A percentile compares a stretch with the other conserved stretches of the same genome.
Conservation (phyloP, 495 filamentous ascomycete species). For the Sordaria brevicollis region DNA sequence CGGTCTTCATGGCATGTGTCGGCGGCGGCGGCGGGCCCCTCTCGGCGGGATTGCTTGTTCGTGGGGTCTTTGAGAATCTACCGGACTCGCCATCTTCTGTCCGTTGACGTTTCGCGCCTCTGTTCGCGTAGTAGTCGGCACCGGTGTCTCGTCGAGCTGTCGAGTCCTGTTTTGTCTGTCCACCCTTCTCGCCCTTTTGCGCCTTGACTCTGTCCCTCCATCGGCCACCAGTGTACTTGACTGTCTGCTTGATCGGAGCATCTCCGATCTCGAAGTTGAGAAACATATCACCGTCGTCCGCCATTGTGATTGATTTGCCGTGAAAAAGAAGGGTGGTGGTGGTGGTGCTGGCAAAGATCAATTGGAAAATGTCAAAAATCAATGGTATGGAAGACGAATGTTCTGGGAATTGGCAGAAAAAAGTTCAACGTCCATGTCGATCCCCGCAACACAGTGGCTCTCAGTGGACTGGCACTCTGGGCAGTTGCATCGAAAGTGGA, state of each 20-base stretch:
- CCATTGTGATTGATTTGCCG: constrained; percentile 45
- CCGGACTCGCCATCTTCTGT: constrained; percentile 17
- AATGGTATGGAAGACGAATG: not conserved
- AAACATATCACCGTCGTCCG: constrained; percentile 79
- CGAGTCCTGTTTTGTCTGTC: constrained; percentile 2
- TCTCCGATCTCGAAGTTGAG: constrained; percentile 79
- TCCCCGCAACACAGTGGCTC: not conserved
- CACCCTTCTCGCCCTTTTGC: constrained; percentile 53
- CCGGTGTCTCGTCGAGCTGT: constrained; percentile 5
- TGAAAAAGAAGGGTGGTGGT: not conserved
- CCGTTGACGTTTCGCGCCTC: constrained; percentile 32
- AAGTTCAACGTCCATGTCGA: constrained; percentile 6
- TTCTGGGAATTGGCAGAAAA: constrained; percentile 13
- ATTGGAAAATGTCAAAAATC: not conserved
- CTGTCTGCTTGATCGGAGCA: constrained; percentile 44
- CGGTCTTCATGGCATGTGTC: constrained; percentile 24
- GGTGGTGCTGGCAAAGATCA: not conserved
- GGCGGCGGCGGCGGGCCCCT: constrained; percentile 7
- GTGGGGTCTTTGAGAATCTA: constrained; percentile 9
- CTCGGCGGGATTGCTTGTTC: constrained; percentile 10
- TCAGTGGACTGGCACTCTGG: not conserved
- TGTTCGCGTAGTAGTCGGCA: constrained; percentile 15
- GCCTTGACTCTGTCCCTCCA: constrained; percentile 84
- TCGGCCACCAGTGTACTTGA: constrained; percentile 73
- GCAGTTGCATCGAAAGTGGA: not conserved